Conservation (phyloP, 2,329 filamentous ascomycete genomes). For the Neofusicoccum ribis region DNA sequence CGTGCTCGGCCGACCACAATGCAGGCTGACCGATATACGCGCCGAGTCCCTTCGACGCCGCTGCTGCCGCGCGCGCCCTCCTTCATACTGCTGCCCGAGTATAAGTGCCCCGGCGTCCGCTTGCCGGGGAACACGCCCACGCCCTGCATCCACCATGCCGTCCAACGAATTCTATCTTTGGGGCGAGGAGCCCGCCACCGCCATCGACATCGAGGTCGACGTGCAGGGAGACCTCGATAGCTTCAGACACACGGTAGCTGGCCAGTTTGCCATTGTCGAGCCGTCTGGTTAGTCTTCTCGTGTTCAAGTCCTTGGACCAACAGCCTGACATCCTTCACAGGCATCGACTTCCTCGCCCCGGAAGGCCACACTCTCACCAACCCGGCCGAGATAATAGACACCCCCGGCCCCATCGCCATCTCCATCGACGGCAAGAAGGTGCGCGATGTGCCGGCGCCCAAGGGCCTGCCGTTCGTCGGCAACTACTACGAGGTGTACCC, state of each 20-base stretch:
- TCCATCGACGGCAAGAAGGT: slow-evolving; percentile 53
- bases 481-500: slow-evolving; percentile 43
- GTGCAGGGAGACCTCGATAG: slow-evolving; percentile 27
- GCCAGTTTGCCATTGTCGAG: slow-evolving; percentile 32
- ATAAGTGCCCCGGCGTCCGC: neutral
- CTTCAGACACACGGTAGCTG: slow-evolving; percentile 29
- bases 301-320: no score
- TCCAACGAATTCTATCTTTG: slow-evolving; percentile 30
- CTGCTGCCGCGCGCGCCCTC: neutral
- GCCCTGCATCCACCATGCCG: neutral
- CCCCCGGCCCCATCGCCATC: slow-evolving; percentile 34
- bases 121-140: neutral
- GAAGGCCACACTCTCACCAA: slow-evolving; percentile 13
- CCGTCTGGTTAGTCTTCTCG: slow-evolving; percentile 25
- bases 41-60: neutral
- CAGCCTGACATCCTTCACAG: slow-evolving; percentile 11
- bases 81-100: neutral
- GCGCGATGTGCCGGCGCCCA: slow-evolving; percentile 43
- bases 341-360: slow-evolving; percentile 22
- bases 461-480: slow-evolving; percentile 37
- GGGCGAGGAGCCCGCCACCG: slow-evolving; percentile 27
- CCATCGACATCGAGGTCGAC: slow-evolving; percentile 28
- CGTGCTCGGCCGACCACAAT: slow-evolving; percentile 1
- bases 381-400: slow-evolving; percentile 23
- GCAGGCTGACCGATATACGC: neutral